These are phyloP conservation scores for Protoeuglena noctilucae DNA, from an alignment of 139 green algal species.

Conservation along the genomic window DNA sequence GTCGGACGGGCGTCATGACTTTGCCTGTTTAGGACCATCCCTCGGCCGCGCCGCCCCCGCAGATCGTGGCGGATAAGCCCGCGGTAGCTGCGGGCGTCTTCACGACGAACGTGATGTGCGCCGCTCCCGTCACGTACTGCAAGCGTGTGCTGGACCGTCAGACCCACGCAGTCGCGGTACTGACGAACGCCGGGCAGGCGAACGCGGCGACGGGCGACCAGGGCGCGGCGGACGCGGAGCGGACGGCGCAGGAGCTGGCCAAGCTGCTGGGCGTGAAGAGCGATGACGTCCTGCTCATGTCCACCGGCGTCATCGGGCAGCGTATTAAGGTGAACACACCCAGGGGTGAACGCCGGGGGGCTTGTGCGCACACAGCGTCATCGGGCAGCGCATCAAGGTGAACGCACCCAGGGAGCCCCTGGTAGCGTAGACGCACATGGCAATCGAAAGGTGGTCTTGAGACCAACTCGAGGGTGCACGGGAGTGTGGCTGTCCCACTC, in stretches of 20 bases:
- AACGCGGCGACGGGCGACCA: slow-evolving; percentile 78
- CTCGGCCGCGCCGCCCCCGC: too few relatives aligned
- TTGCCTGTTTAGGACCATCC: too few relatives aligned
- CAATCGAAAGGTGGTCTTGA: too few relatives aligned
- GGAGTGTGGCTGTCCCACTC: slow-evolving; percentile 4
- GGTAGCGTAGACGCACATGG: too few relatives aligned
- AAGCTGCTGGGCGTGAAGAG: slow-evolving; percentile 36
- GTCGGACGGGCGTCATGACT: too few relatives aligned
- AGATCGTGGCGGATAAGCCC: slow-evolving; percentile 51
- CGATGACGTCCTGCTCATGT: slow-evolving; percentile 44
- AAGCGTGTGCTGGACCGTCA: slow-evolving; percentile 59
- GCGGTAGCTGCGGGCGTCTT: slow-evolving; percentile 71
- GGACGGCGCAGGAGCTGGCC: slow-evolving; percentile 33
- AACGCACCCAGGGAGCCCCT: too few relatives aligned
- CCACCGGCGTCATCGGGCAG: slow-evolving; percentile 79
- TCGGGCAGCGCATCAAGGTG: slow-evolving; percentile 90
- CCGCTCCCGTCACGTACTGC: slow-evolving; percentile 84
- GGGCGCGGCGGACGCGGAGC: slow-evolving; percentile 50
- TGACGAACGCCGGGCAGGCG: slow-evolving; percentile 91
- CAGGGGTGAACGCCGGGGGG: too few relatives aligned
- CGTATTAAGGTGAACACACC: slow-evolving; percentile 95
- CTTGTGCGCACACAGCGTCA: slow-evolving; percentile 48
- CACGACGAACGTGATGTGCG: slow-evolving; percentile 90
- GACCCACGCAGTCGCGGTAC: slow-evolving; percentile 48
- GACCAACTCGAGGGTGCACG: neutral